phyloP scores from a whole-genome alignment of 2,329 filamentous ascomycete genomes.

The Ambrosiella xylebori region DNA sequence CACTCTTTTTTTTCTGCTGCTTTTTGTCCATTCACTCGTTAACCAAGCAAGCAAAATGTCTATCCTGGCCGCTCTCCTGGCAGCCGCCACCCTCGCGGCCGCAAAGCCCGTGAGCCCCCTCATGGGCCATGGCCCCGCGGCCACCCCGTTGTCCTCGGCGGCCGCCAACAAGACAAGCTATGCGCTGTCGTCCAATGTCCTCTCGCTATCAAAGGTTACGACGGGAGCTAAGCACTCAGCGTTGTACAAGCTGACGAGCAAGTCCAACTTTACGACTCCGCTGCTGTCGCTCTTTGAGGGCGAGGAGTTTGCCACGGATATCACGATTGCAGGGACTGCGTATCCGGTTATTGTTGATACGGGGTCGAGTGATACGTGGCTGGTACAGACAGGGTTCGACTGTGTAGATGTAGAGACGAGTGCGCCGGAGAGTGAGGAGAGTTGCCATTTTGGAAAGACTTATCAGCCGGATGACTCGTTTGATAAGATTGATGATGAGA shows the following conservation, averaged over 20 bases:
- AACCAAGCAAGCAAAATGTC: neutral
- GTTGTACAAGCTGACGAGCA: neutral
- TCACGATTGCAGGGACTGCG: conserved; percentile 1
- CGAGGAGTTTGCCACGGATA: conserved; percentile 7
- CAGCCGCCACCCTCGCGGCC: conserved; percentile 1
- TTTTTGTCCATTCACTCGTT: neutral
- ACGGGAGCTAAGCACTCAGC: conserved; percentile 5
- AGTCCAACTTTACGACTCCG: neutral
- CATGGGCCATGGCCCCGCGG: conserved; percentile 3
- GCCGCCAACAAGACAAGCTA: neutral
- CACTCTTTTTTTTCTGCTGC: neutral
- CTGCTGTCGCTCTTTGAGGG: conserved; percentile 8
- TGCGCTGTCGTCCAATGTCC: neutral
- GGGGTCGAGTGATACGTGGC: conserved; percentile 9
- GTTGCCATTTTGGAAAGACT: conserved; percentile 8
- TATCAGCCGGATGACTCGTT: neutral
- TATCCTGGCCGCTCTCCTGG: neutral
- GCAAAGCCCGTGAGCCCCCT: neutral
- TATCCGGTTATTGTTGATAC: conserved; percentile 10
- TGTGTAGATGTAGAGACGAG: conserved; percentile 2
- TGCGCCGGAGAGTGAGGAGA: neutral
- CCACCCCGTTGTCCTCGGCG: neutral
- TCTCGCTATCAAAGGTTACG: neutral
- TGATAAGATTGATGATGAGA: conserved; percentile 4
- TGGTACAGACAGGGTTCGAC: conserved; percentile 13